A percentile compares a stretch with the other conserved stretches of the same genome.
Conservation (phyloP, 2,329 filamentous ascomycete species). For the Xylariomycetidae sp. region DNA sequence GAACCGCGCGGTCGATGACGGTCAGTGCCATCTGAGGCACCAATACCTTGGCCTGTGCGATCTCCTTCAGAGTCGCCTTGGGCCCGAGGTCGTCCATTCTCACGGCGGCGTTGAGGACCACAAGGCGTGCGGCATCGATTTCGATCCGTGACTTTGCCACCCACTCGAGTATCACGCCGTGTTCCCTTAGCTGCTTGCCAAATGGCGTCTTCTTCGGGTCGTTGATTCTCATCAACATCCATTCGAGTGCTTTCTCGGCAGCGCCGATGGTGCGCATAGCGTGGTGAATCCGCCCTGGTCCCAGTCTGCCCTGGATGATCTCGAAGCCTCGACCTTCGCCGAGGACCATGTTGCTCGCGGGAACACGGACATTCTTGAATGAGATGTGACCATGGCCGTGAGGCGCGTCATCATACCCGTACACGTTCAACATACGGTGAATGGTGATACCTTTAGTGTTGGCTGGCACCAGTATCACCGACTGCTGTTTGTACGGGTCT, state of each 20-base stretch:
- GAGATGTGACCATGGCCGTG: conserved; percentile 92
- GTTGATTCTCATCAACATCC: conserved; percentile 91
- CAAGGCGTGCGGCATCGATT: conserved; percentile 83
- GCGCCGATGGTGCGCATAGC: conserved; percentile 93
- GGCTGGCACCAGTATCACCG: conserved; percentile 82
- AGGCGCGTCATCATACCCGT: conserved; percentile 96
- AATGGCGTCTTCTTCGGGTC: conserved; percentile 88
- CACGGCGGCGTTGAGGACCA: conserved; percentile 90
- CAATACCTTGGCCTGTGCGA: conserved; percentile 90
- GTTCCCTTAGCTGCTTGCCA: conserved; percentile 76
- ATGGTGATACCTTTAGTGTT: conserved; percentile 81
- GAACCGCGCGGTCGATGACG: conserved; percentile 90
- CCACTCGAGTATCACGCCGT: conserved; percentile 93
- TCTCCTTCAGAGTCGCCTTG: conserved; percentile 86
- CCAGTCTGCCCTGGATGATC: conserved; percentile 94
- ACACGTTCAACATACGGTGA: conserved; percentile 87
- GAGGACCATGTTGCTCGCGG: conserved; percentile 75
- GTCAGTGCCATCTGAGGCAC: conserved; percentile 75
- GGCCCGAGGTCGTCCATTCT: conserved; percentile 87
- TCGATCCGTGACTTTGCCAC: conserved; percentile 88
- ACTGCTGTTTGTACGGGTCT: conserved; percentile 84
- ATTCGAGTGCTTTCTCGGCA: conserved; percentile 85
- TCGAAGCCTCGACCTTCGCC: conserved; percentile 94
- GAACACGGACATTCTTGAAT: conserved; percentile 87
- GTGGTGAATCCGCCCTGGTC: conserved; percentile 94